Base-by-base conservation (phyloP, 805 yeast species). In the Pichia nanzhaoensis region DNA sequence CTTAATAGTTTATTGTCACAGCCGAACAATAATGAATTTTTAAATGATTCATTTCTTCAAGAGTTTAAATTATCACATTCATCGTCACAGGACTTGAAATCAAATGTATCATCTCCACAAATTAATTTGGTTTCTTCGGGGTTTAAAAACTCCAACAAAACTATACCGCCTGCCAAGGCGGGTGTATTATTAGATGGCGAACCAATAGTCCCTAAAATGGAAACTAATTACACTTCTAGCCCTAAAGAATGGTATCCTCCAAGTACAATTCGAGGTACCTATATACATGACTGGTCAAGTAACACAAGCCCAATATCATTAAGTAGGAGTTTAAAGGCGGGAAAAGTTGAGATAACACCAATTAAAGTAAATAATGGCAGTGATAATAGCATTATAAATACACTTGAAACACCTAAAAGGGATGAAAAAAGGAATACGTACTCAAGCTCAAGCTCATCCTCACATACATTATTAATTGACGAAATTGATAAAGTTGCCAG, bases 201-300 rank as follows among this genome's bases (percentile, higher is more conserved):
- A 22, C 17, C 17, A 13, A 10, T 34, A 34, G 24, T 27, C 18
- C 21, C 43, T 5, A 18, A 13, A 21, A 2, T n/a, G 34, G 13
- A 20, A 13, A 20, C 34, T 33, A 27, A 30, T 12, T 3, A 13
- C 21, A 2, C 41, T 7, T 8, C 9, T 30, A 14, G 12, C 37
- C 30, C 39, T 3, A 33, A 30, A 12, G 43, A 38, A 21, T 41
- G 49, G 42, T 27, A 17, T 6, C 44, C 53, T 4, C 42, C 58
- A 12, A 54, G 60, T 3, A 61, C 66, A 0, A 63, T 63, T 2
- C 52, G 51, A 41, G 67, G 67, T 2, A 61, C 63, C 3, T 55
- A 54, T 38, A 52, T 58, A 1, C 65, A 63, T 48, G 52, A 57
- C 39, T 63, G 67, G 67, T 37, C 47, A 14, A 18, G 20, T 6